Evolutionary conservation across 2,329 filamentous ascomycete genomes (phyloP).

Genomic region (Aspergillus sojae): DNA sequence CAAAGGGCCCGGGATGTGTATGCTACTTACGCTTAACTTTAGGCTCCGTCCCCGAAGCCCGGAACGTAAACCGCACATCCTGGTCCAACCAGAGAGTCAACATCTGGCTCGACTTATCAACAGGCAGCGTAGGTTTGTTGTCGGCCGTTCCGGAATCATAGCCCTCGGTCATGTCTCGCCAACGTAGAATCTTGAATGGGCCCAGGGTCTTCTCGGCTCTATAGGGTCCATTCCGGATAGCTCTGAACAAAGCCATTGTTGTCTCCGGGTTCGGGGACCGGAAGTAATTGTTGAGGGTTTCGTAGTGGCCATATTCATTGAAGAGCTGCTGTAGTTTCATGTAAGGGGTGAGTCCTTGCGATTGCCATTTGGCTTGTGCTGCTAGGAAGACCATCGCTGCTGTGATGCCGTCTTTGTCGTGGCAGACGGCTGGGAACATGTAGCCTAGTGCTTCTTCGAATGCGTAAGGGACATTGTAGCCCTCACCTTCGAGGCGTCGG

Average conservation of each 20-base stretch:
- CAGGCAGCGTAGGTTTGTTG: slow-evolving; percentile 57
- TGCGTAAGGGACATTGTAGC: slow-evolving; percentile 58
- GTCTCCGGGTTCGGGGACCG: slow-evolving; percentile 57
- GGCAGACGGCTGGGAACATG: slow-evolving; percentile 65
- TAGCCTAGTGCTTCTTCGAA: slow-evolving; percentile 70
- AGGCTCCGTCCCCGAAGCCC: slow-evolving; percentile 66
- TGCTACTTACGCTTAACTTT: slow-evolving; percentile 62
- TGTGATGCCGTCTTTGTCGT: slow-evolving; percentile 67
- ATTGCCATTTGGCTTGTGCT: slow-evolving; percentile 54
- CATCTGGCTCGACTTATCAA: slow-evolving; percentile 63
- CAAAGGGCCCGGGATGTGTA: background rate
- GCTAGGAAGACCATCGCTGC: slow-evolving; percentile 63
- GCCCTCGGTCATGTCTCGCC: slow-evolving; percentile 64
- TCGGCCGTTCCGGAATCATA: slow-evolving; percentile 60
- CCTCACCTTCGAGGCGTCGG: slow-evolving; percentile 52
- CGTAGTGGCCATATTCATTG: slow-evolving; percentile 60
- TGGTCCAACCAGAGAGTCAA: slow-evolving; percentile 62
- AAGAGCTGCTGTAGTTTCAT: slow-evolving; percentile 61
- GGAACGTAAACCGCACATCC: slow-evolving; percentile 59
- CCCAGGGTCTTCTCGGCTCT: slow-evolving; percentile 53
- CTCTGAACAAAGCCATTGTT: slow-evolving; percentile 58
- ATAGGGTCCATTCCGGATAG: slow-evolving; percentile 51
- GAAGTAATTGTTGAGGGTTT: slow-evolving; percentile 66
- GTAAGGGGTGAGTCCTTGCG: slow-evolving; percentile 58
- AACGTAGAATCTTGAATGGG: slow-evolving; percentile 55